Evolutionary conservation across 306 rosid species (phyloP).

Genomic region (Rosa multiflora): DNA sequence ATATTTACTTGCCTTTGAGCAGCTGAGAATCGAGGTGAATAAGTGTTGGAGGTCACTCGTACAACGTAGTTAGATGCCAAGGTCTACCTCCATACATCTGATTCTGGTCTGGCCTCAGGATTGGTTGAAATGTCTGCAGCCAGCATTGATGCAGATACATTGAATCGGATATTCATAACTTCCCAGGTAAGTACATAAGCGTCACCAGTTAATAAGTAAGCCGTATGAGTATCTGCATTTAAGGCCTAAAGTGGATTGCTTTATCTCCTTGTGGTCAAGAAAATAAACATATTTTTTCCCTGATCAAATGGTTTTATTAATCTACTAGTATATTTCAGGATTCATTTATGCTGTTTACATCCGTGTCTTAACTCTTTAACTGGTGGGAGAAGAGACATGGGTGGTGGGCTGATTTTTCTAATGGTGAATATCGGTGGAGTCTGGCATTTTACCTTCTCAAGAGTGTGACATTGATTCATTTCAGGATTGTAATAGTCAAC

Average conservation of each 20-base stretch:
- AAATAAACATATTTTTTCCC: background rate
- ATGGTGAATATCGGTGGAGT: background rate
- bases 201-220: background rate
- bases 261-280: background rate
- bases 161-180: slow-evolving; percentile 73
- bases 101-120: slow-evolving; percentile 57
- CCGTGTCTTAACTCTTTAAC: background rate
- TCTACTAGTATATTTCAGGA: background rate
- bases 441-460: background rate
- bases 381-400: background rate
- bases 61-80: slow-evolving; percentile 76
- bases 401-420: background rate
- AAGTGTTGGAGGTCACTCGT: slow-evolving; percentile 87
- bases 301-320: background rate
- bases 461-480: background rate
- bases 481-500: background rate
- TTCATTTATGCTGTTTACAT: background rate
- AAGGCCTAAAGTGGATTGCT: background rate
- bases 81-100: slow-evolving; percentile 63
- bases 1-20: slow-evolving; percentile 34
- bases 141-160: slow-evolving; percentile 65
- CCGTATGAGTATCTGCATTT: background rate
- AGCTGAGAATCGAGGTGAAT: slow-evolving; percentile 94
- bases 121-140: slow-evolving; percentile 60
- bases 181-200: slow-evolving; percentile 69